Conservation (phyloP, 345 rosid genomes). For the Hibiscus tridactylites region DNA sequence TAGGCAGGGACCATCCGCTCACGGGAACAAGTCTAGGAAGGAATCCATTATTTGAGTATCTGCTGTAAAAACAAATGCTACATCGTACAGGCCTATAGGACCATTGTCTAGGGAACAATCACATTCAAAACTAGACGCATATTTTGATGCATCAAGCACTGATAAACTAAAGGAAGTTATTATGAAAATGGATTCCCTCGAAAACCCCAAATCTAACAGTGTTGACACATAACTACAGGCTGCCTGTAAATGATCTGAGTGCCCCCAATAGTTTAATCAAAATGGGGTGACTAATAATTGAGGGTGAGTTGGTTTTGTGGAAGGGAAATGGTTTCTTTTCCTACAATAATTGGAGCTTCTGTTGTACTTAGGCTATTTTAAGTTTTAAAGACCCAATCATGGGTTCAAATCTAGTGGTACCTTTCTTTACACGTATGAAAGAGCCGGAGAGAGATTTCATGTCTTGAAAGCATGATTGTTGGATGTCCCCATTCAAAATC, state of each 20-base stretch:
- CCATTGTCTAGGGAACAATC: slow-evolving; percentile 9
- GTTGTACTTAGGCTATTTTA: slow-evolving; percentile 11
- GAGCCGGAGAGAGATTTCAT: slow-evolving; percentile 21
- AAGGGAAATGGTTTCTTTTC: slow-evolving; percentile 4
- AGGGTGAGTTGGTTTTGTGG: slow-evolving; percentile 15
- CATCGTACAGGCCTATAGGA: background rate
- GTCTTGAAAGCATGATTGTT: slow-evolving; percentile 41
- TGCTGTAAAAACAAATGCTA: background rate
- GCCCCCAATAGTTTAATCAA: background rate
- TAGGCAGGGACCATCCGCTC: slow-evolving; percentile 26
- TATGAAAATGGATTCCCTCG: background rate
- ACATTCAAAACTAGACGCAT: background rate
- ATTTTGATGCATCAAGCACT: background rate
- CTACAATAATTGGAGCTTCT: slow-evolving; percentile 43
- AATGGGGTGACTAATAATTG: slow-evolving; percentile 5
- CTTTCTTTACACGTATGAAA: slow-evolving; percentile 56
- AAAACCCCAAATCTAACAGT: background rate
- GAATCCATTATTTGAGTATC: slow-evolving; percentile 5
- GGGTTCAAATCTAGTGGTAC: slow-evolving; percentile 39
- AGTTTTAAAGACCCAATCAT: slow-evolving; percentile 47
- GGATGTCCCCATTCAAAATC: slow-evolving; percentile 33
- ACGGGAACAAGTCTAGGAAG: slow-evolving; percentile 12
- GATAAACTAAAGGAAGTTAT: background rate
- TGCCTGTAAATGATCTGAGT: background rate
- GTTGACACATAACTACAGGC: background rate